Conservation (phyloP, 2,329 filamentous ascomycete genomes). For the Aurifilum marmelostoma region DNA sequence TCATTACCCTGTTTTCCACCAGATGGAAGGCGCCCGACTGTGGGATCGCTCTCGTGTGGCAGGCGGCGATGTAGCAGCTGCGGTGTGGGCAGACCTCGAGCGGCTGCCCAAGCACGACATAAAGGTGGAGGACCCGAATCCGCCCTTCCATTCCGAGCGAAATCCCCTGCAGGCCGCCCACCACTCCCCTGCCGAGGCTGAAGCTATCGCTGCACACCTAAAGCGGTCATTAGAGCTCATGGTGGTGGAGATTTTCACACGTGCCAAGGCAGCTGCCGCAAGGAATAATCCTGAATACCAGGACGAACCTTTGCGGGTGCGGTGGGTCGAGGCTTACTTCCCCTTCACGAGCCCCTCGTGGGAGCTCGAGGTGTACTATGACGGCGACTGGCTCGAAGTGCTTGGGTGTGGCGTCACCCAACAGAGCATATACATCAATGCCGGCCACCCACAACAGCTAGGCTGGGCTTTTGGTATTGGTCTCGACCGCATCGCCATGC, state of each 20-base stretch:
- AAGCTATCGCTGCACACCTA: conserved; percentile 81
- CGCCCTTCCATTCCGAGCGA: conserved; percentile 72
- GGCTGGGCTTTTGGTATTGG: conserved; percentile 97
- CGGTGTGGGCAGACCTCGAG: conserved; percentile 72
- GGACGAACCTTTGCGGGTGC: conserved; percentile 77
- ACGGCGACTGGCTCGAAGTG: conserved; percentile 93
- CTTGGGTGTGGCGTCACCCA: conserved; percentile 90
- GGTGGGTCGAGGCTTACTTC: conserved; percentile 98
- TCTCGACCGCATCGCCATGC: conserved; percentile 94
- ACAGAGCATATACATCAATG: conserved; percentile 78
- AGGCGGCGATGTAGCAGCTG: conserved; percentile 61
- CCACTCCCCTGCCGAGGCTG: conserved; percentile 76
- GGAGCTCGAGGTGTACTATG: conserved; percentile 95
- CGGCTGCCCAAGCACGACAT: conserved; percentile 74
- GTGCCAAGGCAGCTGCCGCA: conserved; percentile 69
- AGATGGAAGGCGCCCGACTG: conserved; percentile 93
- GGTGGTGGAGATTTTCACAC: conserved; percentile 85
- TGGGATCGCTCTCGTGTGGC: conserved; percentile 74
- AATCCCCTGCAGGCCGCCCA: conserved; percentile 80
- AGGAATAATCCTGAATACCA: conserved; percentile 52
- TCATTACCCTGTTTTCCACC: conserved; percentile 97
- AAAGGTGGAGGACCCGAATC: conserved; percentile 81
- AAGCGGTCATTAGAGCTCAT: conserved; percentile 89
- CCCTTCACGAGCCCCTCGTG: conserved; percentile 95
- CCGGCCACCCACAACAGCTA: conserved; percentile 72